These are phyloP conservation scores for Serendipita sp. DNA, from an alignment of 768 basidiomycete species.

Conservation along the genomic window DNA sequence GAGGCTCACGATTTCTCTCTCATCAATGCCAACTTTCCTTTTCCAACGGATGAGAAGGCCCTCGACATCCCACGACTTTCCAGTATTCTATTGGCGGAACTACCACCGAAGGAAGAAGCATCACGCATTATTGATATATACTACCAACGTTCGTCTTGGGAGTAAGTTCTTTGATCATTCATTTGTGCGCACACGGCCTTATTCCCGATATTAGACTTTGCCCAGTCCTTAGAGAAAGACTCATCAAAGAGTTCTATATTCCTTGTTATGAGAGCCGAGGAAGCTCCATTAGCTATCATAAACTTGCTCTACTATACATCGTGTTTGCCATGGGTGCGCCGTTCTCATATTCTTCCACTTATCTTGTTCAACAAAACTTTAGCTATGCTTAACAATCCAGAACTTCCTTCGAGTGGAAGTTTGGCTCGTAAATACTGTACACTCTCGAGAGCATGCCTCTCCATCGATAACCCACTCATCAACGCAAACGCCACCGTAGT, in stretches of 20 bases:
- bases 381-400: background rate
- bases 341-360: background rate
- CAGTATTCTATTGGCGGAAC: background rate
- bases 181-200: background rate
- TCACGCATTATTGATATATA: background rate
- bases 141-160: background rate
- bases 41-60: background rate
- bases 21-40: background rate
- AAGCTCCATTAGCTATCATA: background rate
- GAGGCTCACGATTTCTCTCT: background rate
- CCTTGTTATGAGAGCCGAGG: background rate
- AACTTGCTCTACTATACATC: background rate
- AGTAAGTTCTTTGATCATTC: background rate
- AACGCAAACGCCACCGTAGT: background rate
- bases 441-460: background rate
- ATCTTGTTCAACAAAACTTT: background rate
- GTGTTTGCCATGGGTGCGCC: background rate
- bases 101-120: background rate
- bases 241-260: background rate
- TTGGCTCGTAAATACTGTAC: background rate
- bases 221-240: background rate
- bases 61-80: background rate
- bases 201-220: background rate
- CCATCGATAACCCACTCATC: background rate
- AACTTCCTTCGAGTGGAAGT: background rate